phyloP scores from a whole-genome alignment of 2,329 filamentous ascomycete genomes.

The Drechslera avenae region DNA sequence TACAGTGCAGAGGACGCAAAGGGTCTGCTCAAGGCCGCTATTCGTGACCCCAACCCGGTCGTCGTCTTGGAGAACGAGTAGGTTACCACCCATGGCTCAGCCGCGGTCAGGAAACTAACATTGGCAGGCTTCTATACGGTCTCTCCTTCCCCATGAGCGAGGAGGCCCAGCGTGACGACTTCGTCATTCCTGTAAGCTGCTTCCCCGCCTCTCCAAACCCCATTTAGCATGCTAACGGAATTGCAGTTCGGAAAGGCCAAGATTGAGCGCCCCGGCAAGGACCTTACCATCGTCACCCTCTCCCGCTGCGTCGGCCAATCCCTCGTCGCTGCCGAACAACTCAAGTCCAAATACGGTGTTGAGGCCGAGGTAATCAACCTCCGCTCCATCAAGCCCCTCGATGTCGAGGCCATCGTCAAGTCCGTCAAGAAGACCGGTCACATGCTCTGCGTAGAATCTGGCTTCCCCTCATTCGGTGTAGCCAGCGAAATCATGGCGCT shows the following conservation, averaged over 20 bases:
- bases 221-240: slow-evolving; percentile 15
- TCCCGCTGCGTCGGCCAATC: slow-evolving; percentile 96
- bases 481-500: slow-evolving; percentile 90
- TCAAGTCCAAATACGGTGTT: slow-evolving; percentile 96
- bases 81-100: slow-evolving; percentile 9
- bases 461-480: slow-evolving; percentile 94
- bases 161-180: slow-evolving; percentile 93
- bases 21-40: slow-evolving; percentile 95
- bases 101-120: slow-evolving; percentile 15
- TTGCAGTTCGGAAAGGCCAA: slow-evolving; percentile 90
- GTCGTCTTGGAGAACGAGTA: slow-evolving; percentile 66
- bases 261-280: slow-evolving; percentile 94
- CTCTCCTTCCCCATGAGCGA: slow-evolving; percentile 96
- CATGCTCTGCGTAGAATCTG: slow-evolving; percentile 90
- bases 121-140: slow-evolving; percentile 77
- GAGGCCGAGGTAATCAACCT: slow-evolving; percentile 98
- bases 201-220: neutral
- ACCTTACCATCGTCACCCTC: slow-evolving; percentile 91
- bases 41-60: slow-evolving; percentile 97
- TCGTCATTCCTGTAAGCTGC: slow-evolving; percentile 79
- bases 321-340: slow-evolving; percentile 81
- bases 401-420: slow-evolving; percentile 92
- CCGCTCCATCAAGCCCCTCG: slow-evolving; percentile 94
- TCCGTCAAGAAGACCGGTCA: slow-evolving; percentile 98
- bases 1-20: slow-evolving; percentile 99